A percentile compares a stretch with the other conserved stretches of the same genome.
phyloP scores from a whole-genome alignment of 768 basidiomycete species.

The Hericium erinaceus region DNA sequence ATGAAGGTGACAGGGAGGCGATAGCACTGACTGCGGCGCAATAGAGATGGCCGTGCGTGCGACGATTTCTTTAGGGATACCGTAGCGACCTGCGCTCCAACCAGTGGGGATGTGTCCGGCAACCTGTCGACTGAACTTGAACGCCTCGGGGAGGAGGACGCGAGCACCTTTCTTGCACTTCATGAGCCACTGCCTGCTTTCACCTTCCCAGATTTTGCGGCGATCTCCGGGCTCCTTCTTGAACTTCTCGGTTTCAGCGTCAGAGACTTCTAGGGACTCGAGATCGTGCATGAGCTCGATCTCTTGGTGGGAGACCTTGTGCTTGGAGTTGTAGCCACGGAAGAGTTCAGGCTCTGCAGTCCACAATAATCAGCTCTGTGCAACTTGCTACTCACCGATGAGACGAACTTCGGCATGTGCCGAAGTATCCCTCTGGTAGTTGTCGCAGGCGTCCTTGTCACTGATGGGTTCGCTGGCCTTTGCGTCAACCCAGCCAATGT shows the following conservation, averaged over 20 bases:
- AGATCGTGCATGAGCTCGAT: conserved; percentile 94
- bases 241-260: conserved; percentile 89
- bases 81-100: conserved; percentile 94
- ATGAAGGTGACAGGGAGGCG: too few species aligned
- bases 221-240: conserved; percentile 95
- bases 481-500: conserved; percentile 97
- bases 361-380: not conserved
- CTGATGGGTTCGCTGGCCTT: conserved; percentile 92
- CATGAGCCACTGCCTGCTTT: conserved; percentile 93
- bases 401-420: conserved; percentile 87
- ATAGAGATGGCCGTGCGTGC: conserved; percentile 91
- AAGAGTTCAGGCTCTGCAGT: conserved; percentile 87
- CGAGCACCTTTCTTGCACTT: conserved; percentile 98
- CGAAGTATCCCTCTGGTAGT: conserved; percentile 92
- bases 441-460: conserved; percentile 91
- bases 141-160: conserved; percentile 86
- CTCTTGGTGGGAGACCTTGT: conserved; percentile 96
- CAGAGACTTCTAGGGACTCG: conserved; percentile 89
- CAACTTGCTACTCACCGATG: conserved; percentile 46
- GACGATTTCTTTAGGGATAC: conserved; percentile 93
- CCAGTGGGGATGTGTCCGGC: conserved; percentile 96
- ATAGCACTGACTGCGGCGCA: too few species aligned
- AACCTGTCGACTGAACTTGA: conserved; percentile 89
- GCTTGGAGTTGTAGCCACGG: conserved; percentile 96
- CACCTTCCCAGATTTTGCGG: conserved; percentile 89